These are phyloP conservation scores for Nicotiana knightiana DNA, from an alignment of 257 asterid species.

Conservation along the genomic window DNA sequence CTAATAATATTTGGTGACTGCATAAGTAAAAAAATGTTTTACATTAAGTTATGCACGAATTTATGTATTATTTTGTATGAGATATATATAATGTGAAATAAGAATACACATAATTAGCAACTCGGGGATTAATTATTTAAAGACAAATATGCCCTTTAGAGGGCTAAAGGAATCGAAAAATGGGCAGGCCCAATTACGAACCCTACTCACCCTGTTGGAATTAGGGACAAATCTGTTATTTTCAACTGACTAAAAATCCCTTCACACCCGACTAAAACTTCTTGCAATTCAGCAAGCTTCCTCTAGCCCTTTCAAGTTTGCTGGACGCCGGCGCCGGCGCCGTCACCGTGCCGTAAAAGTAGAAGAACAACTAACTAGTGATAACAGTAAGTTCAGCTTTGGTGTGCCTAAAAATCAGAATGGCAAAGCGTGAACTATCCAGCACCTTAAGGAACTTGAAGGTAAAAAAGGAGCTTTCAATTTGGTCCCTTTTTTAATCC, in stretches of 20 bases:
- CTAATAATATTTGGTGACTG: too few relatives aligned
- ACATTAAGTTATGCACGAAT: too few relatives aligned
- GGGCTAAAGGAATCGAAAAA: background rate
- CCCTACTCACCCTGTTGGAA: background rate
- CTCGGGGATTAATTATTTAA: too few relatives aligned
- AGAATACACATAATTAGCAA: too few relatives aligned
- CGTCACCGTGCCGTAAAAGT: background rate
- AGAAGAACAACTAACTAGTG: background rate
- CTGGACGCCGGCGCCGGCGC: background rate
- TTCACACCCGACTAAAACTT: background rate
- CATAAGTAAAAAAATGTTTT: too few relatives aligned
- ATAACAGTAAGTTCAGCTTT: background rate
- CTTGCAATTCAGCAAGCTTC: background rate
- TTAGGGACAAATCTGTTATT: background rate
- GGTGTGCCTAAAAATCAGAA: constrained; percentile 13
- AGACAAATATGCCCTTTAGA: too few relatives aligned
- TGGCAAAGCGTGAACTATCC: constrained; percentile 89
- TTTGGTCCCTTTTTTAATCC: background rate
- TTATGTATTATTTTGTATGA: too few relatives aligned
- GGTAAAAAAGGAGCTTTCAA: constrained; percentile 26
- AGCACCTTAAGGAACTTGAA: constrained; percentile 79
- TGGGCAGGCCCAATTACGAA: background rate
- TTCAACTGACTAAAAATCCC: background rate
- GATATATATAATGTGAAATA: too few relatives aligned
- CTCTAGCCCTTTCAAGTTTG: background rate